Conservation (phyloP, 2,329 filamentous ascomycete species). For the Xylariales sp. region DNA sequence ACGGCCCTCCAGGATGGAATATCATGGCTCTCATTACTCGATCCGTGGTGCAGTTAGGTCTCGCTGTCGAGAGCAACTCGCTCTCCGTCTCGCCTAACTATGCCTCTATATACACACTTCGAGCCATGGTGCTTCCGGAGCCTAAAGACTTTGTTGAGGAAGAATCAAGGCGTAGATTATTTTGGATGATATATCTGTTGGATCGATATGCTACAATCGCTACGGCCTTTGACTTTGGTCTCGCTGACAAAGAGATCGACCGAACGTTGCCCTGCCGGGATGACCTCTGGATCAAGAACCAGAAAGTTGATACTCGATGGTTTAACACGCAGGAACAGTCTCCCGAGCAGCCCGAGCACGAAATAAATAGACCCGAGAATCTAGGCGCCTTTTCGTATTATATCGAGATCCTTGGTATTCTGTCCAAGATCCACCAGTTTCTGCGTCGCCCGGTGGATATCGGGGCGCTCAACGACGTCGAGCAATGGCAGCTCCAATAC, state of each 20-base stretch:
- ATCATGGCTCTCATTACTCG: conserved; percentile 88
- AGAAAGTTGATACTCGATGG: conserved; percentile 85
- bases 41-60: conserved; percentile 86
- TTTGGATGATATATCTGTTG: conserved; percentile 94
- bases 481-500: conserved; percentile 89
- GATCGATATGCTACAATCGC: conserved; percentile 92
- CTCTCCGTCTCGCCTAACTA: conserved; percentile 81
- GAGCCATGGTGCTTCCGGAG: conserved; percentile 86
- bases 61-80: conserved; percentile 85
- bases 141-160: conserved; percentile 89
- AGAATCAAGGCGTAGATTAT: conserved; percentile 83
- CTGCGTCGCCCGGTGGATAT: conserved; percentile 92
- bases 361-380: conserved; percentile 79
- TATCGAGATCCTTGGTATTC: conserved; percentile 86
- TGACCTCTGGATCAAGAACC: conserved; percentile 85
- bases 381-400: conserved; percentile 90
- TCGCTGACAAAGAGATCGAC: conserved; percentile 91
- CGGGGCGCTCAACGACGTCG: conserved; percentile 82
- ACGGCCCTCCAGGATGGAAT: conserved; percentile 93
- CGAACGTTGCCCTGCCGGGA: conserved; percentile 87
- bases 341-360: conserved; percentile 65
- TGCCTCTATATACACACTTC: conserved; percentile 87
- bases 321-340: conserved; percentile 68
- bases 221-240: conserved; percentile 90
- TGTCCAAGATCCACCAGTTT: conserved; percentile 89